Percentiles rank a stretch among this genome's conserved stretches.
phyloP scores from a whole-genome alignment of 164 flowering plant genomes.

The Liriodendron chinense region DNA sequence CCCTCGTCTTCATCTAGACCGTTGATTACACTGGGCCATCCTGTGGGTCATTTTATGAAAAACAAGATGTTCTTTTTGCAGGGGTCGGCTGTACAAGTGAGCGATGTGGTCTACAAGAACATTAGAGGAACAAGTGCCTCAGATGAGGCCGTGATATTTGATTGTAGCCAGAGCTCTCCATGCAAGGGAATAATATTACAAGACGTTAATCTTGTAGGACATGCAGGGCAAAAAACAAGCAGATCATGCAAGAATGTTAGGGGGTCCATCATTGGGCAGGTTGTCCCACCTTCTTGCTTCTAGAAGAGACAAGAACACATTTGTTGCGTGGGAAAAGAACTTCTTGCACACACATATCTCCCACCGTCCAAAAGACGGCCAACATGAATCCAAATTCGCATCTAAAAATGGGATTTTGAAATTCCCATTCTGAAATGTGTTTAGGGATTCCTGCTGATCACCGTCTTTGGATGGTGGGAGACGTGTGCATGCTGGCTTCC shows the following conservation, averaged over 20 bases:
- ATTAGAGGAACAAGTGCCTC: constrained; percentile 53
- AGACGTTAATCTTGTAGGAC: constrained; percentile 27
- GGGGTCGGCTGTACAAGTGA: constrained; percentile 47
- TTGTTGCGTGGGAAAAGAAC: too few relatives aligned
- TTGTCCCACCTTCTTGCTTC: constrained; percentile 16
- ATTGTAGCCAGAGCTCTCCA: constrained; percentile 43
- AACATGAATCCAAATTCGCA: too few relatives aligned
- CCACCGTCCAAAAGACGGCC: too few relatives aligned
- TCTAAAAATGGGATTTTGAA: too few relatives aligned
- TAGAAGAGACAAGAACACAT: background rate
- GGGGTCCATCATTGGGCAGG: constrained; percentile 13
- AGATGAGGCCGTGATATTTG: constrained; percentile 34
- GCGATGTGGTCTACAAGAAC: constrained; percentile 36
- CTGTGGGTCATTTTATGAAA: too few relatives aligned
- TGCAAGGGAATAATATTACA: constrained; percentile 39
- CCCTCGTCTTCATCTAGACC: too few relatives aligned
- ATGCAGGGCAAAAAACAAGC: constrained; percentile 7
- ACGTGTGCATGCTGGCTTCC: too few relatives aligned
- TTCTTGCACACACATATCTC: too few relatives aligned
- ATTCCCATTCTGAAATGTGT: too few relatives aligned
- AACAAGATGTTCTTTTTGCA: background rate
- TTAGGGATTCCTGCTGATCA: too few relatives aligned
- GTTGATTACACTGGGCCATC: too few relatives aligned
- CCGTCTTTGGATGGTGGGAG: too few relatives aligned
- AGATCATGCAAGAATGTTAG: constrained; percentile 34